Conservation (phyloP, 2,329 filamentous ascomycete species). For the Thelonectria rubi region DNA sequence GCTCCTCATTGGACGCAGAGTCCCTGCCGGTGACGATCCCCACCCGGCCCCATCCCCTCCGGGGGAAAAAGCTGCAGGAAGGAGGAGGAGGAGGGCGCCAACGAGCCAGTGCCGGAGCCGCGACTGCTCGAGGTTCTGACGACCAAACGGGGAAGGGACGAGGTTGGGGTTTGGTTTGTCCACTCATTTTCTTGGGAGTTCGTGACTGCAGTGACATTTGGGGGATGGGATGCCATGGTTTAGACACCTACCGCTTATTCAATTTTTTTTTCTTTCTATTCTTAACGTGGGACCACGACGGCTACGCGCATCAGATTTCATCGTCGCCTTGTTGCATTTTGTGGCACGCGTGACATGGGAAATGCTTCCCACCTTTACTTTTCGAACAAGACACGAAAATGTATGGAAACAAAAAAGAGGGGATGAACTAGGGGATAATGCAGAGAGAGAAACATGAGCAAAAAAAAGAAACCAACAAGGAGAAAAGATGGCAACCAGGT, state of each 20-base stretch:
- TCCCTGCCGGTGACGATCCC: too few relatives aligned
- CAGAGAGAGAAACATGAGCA: too few relatives aligned
- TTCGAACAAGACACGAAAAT: too few relatives aligned
- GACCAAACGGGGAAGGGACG: too few relatives aligned
- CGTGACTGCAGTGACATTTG: too few relatives aligned
- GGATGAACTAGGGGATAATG: slow-evolving; percentile 9
- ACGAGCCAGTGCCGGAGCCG: slow-evolving; percentile 29
- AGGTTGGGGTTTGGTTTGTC: too few relatives aligned
- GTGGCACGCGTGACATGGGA: slow-evolving; percentile 1
- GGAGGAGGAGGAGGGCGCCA: slow-evolving; percentile 19
- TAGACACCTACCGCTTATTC: too few relatives aligned
- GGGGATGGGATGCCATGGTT: too few relatives aligned
- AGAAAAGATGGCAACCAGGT: too few relatives aligned
- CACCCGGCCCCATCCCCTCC: slow-evolving; percentile 2
- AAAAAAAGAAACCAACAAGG: too few relatives aligned
- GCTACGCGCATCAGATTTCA: slow-evolving; percentile 1
- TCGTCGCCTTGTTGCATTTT: neutral
- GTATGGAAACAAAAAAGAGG: neutral
- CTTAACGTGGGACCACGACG: neutral
- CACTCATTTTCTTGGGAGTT: too few relatives aligned
- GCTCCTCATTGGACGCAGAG: slow-evolving; percentile 30
- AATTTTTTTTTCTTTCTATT: too few relatives aligned
- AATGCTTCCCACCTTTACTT: neutral
- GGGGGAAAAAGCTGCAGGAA: slow-evolving; percentile 8
- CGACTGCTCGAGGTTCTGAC: slow-evolving; percentile 31